Evolutionary conservation across 495 filamentous ascomycete species (phyloP), one percentile per base, ranked within the genome.

Genomic region (Staphylotrichum longicolle): DNA sequence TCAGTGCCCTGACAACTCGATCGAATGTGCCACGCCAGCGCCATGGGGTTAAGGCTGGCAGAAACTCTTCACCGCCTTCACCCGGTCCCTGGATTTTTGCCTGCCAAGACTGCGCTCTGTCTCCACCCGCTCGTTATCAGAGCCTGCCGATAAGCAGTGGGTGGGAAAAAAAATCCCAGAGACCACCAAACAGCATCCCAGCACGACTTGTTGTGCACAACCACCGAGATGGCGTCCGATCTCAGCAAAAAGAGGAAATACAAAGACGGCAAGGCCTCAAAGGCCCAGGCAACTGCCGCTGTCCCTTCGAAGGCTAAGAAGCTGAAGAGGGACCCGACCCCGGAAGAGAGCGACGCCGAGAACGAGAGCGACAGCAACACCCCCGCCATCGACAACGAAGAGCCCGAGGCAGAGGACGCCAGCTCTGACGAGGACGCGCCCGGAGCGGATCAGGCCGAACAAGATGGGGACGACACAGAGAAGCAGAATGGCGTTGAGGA

Each of bases 191-290:
- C 39, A 49, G 53, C 53, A 15, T 7, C 35, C 4, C 44, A 46
- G 46, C 50, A 34, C 45, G 27, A 47, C 37, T 12, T 4, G 27
- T 51, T 15, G 9, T 35, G 8, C 50, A 40, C 14, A 57, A 49
- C 44, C 56, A 63, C 37, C 50, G 75, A 60, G 11, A 77, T 80
- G 77, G 77, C 75, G 6, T 71, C 75, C 48, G 63, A 75, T 41
- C 67, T 67, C 59, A 77, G 70, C 68, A 81, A 79, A 49, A 81
- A 81, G 74, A 72, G 79, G 27, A 81, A 81, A 54, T 64, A 74
- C 51, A 75, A 75, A 68, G 77, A 78, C 35, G 54, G 67, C 54
- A 73, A 73, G 40, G 65, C 63, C 45, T 27, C 65, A 35, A 76
- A 76, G 60, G 61, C 62, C 11, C 60, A 68, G 46, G 59, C 57